Base-by-base conservation (phyloP, 2,329 filamentous ascomycete genomes). In the Beauveria scarabaeidicola region DNA sequence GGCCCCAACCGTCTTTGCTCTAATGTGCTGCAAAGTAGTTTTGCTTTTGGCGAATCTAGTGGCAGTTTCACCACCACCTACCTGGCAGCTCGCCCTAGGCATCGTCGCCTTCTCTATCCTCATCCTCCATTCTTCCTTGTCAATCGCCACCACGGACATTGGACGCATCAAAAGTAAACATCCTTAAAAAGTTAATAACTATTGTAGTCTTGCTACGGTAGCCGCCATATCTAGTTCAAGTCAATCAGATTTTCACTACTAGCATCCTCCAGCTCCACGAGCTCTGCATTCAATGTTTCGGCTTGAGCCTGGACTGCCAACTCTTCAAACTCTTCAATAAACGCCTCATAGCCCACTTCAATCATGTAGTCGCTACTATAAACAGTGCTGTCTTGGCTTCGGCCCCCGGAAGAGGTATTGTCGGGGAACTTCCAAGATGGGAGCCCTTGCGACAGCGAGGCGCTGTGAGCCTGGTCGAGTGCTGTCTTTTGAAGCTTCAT, bases 231-330 rank as follows among this genome's bases (percentile, higher is more conserved):
- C 32, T 36, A 36, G 32, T 5, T 36, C 1, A 36, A 36, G 32
- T 36, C 32, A 36, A 36, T 36, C 32, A 36, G 13, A 36, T 36
- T 11, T 36, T 36, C 32, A 36, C 2, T 2, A 36, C 29, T 32
- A 17, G 3, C 21, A 6, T n/a, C 7, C 10, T 17, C 48, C 29
- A 38, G 21, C 11, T 38, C n/a, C n/a, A 38, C n/a, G 6, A 38
- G 11, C 19, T 23, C 3, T 17, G 32, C 23, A 13, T 4, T 1
- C 29, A 23, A 19, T 25, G n/a, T 81, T 88, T 6, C 81, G 84
- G 21, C 81, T 85, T 56, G 75, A 72, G 15, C 79, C 74, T 1
- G 69, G 69, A 17, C 10, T 3, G 38, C 55, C 55, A 58, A 9
- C 25, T 32, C 25, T 6, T 58, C 46, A 13, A 58, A 51, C 11